Conservation (phyloP, 371 early-diverging fungal genomes). For the Rhizomucor pusillus region DNA sequence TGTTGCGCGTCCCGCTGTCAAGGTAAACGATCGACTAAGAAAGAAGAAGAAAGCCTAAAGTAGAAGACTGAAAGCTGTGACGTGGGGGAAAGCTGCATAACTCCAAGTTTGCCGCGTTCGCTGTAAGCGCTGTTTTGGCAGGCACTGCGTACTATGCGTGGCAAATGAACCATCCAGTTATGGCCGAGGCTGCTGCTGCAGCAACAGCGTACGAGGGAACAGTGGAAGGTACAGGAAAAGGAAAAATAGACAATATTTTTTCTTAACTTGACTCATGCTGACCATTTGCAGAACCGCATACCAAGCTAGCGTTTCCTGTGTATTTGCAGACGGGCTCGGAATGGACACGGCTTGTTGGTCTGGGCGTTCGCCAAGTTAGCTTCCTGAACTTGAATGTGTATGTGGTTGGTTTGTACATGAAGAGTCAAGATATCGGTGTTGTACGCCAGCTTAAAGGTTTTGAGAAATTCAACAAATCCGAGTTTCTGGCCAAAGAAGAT, state of each 20-base stretch:
- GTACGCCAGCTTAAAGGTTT: constrained; percentile 24
- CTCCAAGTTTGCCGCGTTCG: not conserved
- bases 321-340: constrained; percentile 29
- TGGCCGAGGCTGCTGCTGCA: too few species aligned
- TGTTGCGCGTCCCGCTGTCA: constrained; percentile 1
- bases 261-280: not conserved
- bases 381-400: constrained; percentile 70
- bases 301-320: constrained; percentile 34
- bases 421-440: constrained; percentile 38
- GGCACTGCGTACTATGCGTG: constrained; percentile 2
- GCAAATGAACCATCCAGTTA: constrained; percentile 7
- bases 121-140: not conserved
- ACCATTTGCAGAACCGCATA: constrained; percentile 27
- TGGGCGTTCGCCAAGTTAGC: constrained; percentile 68
- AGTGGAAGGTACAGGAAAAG: constrained; percentile 29
- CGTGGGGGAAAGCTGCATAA: not conserved
- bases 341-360: constrained; percentile 55
- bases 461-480: constrained; percentile 43
- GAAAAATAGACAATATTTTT: not conserved
- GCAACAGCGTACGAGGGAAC: constrained; percentile 24
- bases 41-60: constrained; percentile 1
- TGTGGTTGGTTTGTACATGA: constrained; percentile 61
- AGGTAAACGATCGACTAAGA: not conserved
- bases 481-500: constrained; percentile 30
- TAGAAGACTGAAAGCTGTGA: not conserved